Base-by-base conservation (phyloP, 2,329 filamentous ascomycete species). In the Venturia effusa region DNA sequence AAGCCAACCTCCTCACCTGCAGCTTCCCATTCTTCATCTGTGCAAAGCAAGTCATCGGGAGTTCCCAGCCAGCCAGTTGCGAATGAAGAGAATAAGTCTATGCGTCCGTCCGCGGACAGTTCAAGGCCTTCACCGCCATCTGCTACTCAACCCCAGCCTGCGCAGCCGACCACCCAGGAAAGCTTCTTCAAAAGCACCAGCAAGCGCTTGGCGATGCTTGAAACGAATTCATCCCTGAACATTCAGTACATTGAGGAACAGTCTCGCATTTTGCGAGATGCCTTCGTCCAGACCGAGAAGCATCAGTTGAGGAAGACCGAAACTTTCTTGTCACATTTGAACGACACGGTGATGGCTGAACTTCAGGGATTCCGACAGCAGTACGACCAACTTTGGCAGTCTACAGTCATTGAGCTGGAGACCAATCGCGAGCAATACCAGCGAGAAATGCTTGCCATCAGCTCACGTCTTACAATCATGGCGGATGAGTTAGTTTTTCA, bases 131-230 rank as follows among this genome's bases (percentile, higher is more conserved):
- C 60, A 62, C 22, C 61, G 32, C 34, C 40, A 43, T 39, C 39
- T n/a, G 54, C 41, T 19, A 51, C 5, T 34, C 76, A 83, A 68
- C 77, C 80, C 1, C 73, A 81, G 8, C 75, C 82, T 1, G 76
- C 88, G 1, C 84, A 86, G 0, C 92, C 93, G 1, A 92, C 92
- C 0, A 94, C 95, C 0, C 94, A 99, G 74, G 94, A 99, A 73
- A 94, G 90, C 1, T 97, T 99, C 76, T 99, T 97, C 82, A 97
- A 97, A 74, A 90, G 92, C 4, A 88, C 97, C 10, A 91, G 92
- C 67, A 97, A 97, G 75, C 89, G 94, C 1, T 82, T 99, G 4
- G 90, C 93, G 68, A 87, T 92, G 69, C 85, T 97, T 8, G 94
- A 99, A 74, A 85, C 90, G 19, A 99, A 97, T 73, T 91, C 92